Conservation (phyloP, 768 basidiomycete species). For the Tulasnella sp. region DNA sequence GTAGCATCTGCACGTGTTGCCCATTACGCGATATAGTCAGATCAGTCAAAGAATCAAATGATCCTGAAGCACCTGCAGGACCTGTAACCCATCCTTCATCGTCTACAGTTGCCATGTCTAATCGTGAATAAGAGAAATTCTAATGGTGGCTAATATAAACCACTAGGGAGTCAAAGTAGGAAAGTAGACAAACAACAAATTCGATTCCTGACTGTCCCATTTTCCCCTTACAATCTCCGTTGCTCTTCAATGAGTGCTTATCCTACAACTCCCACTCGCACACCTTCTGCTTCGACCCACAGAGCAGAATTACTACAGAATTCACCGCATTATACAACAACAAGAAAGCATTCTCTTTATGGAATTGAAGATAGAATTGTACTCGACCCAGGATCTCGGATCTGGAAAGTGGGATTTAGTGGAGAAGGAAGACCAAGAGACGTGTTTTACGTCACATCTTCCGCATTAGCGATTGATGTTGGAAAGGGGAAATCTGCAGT, state of each 20-base stretch:
- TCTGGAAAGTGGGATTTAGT: slow-evolving; percentile 98
- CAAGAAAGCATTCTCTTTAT: slow-evolving; percentile 83
- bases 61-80: slow-evolving; percentile 4
- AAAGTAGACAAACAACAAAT: too few species aligned
- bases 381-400: slow-evolving; percentile 83
- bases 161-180: too few species aligned
- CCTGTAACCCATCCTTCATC: slow-evolving; percentile 11
- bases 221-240: too few species aligned
- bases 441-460: slow-evolving; percentile 50
- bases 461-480: slow-evolving; percentile 27
- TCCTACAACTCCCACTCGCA: slow-evolving; percentile 11
- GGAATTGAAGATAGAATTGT: slow-evolving; percentile 93
- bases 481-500: slow-evolving; percentile 27
- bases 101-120: background rate
- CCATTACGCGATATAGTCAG: background rate
- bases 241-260: slow-evolving; percentile 10
- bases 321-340: slow-evolving; percentile 75
- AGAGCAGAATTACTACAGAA: slow-evolving; percentile 12
- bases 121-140: too few species aligned
- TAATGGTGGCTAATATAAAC: too few species aligned
- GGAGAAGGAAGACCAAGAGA: slow-evolving; percentile 86
- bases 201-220: too few species aligned
- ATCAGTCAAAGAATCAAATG: background rate
- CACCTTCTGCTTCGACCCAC: slow-evolving; percentile 3
- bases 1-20: background rate